Conservation (phyloP, 208 protist species). For the Trypanosoma congolense region DNA sequence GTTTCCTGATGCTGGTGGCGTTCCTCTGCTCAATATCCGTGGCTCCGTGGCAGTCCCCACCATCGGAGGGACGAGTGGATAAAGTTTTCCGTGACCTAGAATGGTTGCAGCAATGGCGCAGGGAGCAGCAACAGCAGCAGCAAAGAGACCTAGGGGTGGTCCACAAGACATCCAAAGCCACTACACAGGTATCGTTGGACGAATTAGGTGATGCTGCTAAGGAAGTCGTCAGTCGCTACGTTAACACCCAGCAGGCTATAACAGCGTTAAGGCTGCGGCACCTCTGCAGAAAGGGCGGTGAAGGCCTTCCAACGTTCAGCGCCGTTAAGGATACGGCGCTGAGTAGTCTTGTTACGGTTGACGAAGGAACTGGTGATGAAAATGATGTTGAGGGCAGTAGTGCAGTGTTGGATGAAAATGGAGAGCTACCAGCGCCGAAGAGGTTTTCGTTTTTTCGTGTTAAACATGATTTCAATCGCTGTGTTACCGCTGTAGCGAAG, state of each 20-base stretch:
- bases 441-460: conserved; percentile 10
- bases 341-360: background rate
- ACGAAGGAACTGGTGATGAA: background rate
- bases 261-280: conserved; percentile 38
- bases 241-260: conserved; percentile 47
- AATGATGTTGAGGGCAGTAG: background rate
- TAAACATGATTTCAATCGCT: conserved; percentile 1
- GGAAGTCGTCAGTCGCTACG: conserved; percentile 50
- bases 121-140: background rate
- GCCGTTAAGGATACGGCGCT: background rate
- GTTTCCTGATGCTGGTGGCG: background rate
- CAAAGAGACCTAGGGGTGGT: background rate
- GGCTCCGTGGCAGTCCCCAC: background rate
- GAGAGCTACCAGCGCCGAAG: background rate
- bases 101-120: conserved; percentile 14
- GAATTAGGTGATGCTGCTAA: conserved; percentile 34
- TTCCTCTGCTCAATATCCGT: background rate
- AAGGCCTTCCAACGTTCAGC: background rate
- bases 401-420: background rate
- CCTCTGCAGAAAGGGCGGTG: conserved; percentile 22
- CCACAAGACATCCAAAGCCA: background rate
- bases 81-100: conserved; percentile 14
- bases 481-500: background rate
- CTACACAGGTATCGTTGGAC: conserved; percentile 7
- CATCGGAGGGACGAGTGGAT: conserved; percentile 7